A percentile compares a stretch with the other conserved stretches of the same genome.
These are phyloP conservation scores for Flaveria robusta DNA, from an alignment of 129 eudicot genomes.

Conservation along the genomic window DNA sequence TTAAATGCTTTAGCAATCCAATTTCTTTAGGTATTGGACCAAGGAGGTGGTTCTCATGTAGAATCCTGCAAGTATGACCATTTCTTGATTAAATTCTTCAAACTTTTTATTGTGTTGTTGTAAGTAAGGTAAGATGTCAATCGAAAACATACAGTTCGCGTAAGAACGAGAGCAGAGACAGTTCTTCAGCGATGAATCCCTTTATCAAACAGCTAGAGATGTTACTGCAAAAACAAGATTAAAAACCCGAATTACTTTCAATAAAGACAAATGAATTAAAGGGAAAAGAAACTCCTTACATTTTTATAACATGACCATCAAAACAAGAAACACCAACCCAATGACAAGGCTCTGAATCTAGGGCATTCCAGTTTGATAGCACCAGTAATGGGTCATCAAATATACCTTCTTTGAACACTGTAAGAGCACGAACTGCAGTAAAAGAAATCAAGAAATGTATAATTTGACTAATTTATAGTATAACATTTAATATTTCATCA, in stretches of 20 bases:
- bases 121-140: constrained; percentile 9
- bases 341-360: constrained; percentile 79
- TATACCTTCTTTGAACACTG: constrained; percentile 79
- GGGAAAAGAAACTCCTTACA: constrained; percentile 50
- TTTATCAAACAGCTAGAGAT: constrained; percentile 70
- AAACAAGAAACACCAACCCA: constrained; percentile 87
- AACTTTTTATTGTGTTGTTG: background rate
- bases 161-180: constrained; percentile 58
- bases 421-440: constrained; percentile 74
- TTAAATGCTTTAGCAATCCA: constrained; percentile 64
- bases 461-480: background rate
- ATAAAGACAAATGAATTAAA: too few species aligned
- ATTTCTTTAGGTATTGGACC: constrained; percentile 91
- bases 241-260: constrained; percentile 13
- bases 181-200: constrained; percentile 78
- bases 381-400: constrained; percentile 77
- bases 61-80: constrained; percentile 45
- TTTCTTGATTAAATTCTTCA: constrained; percentile 5
- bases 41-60: constrained; percentile 72
- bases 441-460: constrained; percentile 23
- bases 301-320: constrained; percentile 61
- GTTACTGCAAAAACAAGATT: constrained; percentile 58
- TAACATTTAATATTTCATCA: background rate
- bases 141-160: constrained; percentile 65
- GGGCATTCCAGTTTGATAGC: constrained; percentile 78